Conservation (phyloP, 257 asterid species). For the Jacaranda mimosifolia region DNA sequence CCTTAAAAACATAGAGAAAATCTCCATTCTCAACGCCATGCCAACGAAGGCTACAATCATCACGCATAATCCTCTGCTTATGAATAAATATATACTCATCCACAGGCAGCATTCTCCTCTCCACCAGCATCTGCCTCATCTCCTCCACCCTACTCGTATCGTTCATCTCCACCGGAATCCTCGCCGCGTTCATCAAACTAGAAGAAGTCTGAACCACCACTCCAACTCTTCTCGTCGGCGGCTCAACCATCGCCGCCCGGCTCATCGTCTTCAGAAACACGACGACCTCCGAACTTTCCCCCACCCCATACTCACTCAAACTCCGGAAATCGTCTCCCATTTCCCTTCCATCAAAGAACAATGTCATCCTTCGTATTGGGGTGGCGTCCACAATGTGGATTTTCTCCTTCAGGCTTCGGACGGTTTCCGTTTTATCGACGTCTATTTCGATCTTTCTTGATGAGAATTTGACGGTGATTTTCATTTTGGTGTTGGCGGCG, state of each 20-base stretch:
- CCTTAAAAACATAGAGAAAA: conserved; percentile 71
- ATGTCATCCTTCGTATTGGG: conserved; percentile 64
- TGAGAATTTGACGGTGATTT: conserved; percentile 53
- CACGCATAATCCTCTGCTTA: conserved; percentile 81
- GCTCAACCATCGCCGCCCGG: conserved; percentile 42
- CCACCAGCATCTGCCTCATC: conserved; percentile 54
- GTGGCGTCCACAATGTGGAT: conserved; percentile 76
- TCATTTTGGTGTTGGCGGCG: conserved; percentile 34
- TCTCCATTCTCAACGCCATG: conserved; percentile 85
- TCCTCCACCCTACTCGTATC: conserved; percentile 59
- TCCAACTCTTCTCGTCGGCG: conserved; percentile 51
- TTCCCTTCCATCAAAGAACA: conserved; percentile 58
- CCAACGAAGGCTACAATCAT: conserved; percentile 74
- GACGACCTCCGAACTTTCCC: conserved; percentile 50
- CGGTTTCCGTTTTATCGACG: conserved; percentile 61
- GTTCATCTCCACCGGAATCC: conserved; percentile 63
- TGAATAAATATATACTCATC: conserved; percentile 86
- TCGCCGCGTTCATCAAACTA: conserved; percentile 61
- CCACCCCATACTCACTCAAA: conserved; percentile 55
- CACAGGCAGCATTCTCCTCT: conserved; percentile 54
- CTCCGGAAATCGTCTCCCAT: conserved; percentile 64
- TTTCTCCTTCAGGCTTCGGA: conserved; percentile 76
- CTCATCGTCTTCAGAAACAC: conserved; percentile 53
- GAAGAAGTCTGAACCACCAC: conserved; percentile 70
- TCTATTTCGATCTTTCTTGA: conserved; percentile 53